Evolutionary conservation across 805 yeast species (phyloP).

Genomic region (Kodamaea lidongshanica): DNA sequence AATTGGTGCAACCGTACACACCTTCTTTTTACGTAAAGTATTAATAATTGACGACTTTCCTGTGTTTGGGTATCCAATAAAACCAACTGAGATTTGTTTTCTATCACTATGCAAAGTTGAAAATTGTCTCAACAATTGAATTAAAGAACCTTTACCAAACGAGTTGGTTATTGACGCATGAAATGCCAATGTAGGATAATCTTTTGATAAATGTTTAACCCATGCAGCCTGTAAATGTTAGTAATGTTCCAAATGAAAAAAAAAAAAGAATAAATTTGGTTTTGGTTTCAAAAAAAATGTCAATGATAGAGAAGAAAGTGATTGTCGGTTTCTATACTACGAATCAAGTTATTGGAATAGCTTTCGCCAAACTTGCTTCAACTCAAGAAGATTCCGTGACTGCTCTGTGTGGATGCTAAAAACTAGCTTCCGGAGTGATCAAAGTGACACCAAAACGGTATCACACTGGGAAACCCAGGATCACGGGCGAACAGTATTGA

Average conservation of each 20-base stretch:
- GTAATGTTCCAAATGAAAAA: slow-evolving; percentile 14
- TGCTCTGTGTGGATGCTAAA: slow-evolving; percentile 43
- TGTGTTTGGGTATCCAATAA: slow-evolving; percentile 97
- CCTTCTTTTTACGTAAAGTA: slow-evolving; percentile 90
- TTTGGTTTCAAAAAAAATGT: slow-evolving; percentile 1
- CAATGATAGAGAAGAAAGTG: slow-evolving; percentile 4
- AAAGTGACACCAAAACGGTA: slow-evolving; percentile 34
- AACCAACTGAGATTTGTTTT: slow-evolving; percentile 94
- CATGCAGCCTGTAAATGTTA: slow-evolving; percentile 79
- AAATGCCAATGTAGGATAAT: slow-evolving; percentile 91
- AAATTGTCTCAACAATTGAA: slow-evolving; percentile 89
- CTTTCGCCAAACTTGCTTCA: slow-evolving; percentile 46
- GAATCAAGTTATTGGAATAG: slow-evolving; percentile 42
- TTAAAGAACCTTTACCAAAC: slow-evolving; percentile 94
- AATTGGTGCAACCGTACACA: slow-evolving; percentile 94
- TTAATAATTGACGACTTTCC: slow-evolving; percentile 95
- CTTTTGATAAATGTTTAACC: slow-evolving; percentile 91
- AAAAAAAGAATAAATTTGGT: slow-evolving; percentile 1
- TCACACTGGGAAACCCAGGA: slow-evolving; percentile 45
- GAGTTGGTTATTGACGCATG: slow-evolving; percentile 97
- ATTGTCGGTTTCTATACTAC: slow-evolving; percentile 87
- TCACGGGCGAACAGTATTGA: slow-evolving; percentile 51
- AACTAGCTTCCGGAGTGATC: slow-evolving; percentile 31
- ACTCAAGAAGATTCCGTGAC: slow-evolving; percentile 70
- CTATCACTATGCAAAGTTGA: slow-evolving; percentile 86